Conservation (phyloP, 2,329 filamentous ascomycete species). For the Fusarium vanettenii region DNA sequence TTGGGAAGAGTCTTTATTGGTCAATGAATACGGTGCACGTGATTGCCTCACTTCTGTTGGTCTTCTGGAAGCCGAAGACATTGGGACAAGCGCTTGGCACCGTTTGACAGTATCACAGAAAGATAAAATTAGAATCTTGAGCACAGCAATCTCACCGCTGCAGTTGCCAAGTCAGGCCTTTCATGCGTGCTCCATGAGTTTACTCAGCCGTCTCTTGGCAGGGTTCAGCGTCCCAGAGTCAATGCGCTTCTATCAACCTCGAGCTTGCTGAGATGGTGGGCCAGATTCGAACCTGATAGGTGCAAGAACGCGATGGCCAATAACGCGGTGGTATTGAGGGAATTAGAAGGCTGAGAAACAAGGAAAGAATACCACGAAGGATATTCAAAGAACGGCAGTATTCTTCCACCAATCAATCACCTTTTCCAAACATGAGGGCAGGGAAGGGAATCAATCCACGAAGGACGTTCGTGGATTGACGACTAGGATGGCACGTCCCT, state of each 20-base stretch:
- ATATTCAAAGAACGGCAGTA: too few relatives aligned
- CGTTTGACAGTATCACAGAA: neutral
- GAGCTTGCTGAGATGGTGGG: neutral
- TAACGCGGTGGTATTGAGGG: neutral
- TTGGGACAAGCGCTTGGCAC: neutral
- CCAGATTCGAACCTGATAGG: neutral
- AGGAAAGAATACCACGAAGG: neutral
- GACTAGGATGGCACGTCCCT: too few relatives aligned
- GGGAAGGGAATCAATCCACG: too few relatives aligned
- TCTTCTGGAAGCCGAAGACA: neutral
- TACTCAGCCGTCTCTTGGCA: neutral
- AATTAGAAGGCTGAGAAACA: neutral
- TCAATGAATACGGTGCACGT: neutral
- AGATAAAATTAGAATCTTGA: neutral
- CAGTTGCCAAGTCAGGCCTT: neutral
- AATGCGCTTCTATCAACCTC: neutral
- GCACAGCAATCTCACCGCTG: neutral
- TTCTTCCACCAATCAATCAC: neutral
- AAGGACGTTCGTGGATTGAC: too few relatives aligned
- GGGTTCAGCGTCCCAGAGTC: neutral
- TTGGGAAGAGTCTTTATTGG: neutral
- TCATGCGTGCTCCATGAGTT: neutral
- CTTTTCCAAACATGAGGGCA: too few relatives aligned
- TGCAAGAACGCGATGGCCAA: neutral
- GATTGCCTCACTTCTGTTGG: neutral